Conservation (phyloP, 2,329 filamentous ascomycete genomes). For the Xylaria sp. region DNA sequence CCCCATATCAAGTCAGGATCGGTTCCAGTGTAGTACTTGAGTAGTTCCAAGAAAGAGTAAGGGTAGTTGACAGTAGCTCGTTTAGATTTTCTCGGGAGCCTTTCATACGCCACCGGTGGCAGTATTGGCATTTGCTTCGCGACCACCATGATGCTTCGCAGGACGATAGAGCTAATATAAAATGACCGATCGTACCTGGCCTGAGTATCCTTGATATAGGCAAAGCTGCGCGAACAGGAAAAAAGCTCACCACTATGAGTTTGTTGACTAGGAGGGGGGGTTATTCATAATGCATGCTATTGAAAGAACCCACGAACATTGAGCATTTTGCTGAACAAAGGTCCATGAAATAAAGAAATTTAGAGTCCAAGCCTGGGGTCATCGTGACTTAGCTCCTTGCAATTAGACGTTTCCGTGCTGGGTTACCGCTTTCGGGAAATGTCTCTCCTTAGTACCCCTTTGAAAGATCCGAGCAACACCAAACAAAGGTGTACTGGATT, state of each 20-base stretch:
- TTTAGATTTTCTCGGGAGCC: background rate
- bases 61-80: background rate
- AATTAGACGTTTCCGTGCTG: constrained; percentile 33
- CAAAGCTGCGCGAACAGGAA: constrained; percentile 9
- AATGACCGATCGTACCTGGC: constrained; percentile 6
- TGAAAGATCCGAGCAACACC: constrained; percentile 13
- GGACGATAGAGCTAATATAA: background rate
- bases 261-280: constrained; percentile 12
- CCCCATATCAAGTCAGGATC: constrained; percentile 38
- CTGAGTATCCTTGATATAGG: constrained; percentile 6
- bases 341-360: constrained; percentile 23
- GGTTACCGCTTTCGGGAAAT: constrained; percentile 35
- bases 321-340: constrained; percentile 30
- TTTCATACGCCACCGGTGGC: constrained; percentile 21
- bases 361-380: constrained; percentile 3
- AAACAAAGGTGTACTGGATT: constrained; percentile 25
- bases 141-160: constrained; percentile 21
- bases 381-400: constrained; percentile 6
- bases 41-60: constrained; percentile 9
- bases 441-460: constrained; percentile 21
- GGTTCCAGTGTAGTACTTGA: constrained; percentile 19
- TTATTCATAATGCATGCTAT: constrained; percentile 35
- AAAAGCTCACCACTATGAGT: constrained; percentile 8
- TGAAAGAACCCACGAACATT: constrained; percentile 35
- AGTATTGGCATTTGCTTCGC: constrained; percentile 1